These are phyloP conservation scores for Geranium brycei DNA, from an alignment of 345 rosid genomes.

Conservation along the genomic window DNA sequence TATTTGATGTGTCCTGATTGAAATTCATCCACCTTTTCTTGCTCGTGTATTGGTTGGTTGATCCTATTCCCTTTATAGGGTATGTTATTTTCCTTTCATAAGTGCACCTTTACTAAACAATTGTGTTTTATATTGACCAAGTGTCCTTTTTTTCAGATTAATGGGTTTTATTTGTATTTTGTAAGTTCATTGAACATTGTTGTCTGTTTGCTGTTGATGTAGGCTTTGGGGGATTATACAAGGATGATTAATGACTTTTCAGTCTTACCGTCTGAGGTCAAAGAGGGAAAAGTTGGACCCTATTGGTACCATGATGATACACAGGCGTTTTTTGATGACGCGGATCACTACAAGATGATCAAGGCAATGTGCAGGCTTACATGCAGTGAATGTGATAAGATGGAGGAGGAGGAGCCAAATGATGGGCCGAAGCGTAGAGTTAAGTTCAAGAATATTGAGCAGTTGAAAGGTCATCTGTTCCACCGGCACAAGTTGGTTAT, in stretches of 20 bases:
- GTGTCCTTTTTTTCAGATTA: background rate
- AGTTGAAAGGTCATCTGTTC: conserved; percentile 84
- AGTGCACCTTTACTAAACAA: background rate
- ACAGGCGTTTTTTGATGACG: conserved; percentile 74
- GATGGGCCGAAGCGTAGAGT: conserved; percentile 48
- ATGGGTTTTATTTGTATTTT: background rate
- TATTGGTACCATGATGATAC: conserved; percentile 89
- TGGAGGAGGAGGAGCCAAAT: conserved; percentile 44
- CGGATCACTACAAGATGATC: conserved; percentile 87
- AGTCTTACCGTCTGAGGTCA: conserved; percentile 60
- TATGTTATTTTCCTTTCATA: background rate
- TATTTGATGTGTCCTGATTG: too few relatives aligned
- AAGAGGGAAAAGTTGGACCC: conserved; percentile 63
- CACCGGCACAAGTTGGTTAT: conserved; percentile 67
- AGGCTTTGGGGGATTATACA: conserved; percentile 92
- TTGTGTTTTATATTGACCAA: background rate
- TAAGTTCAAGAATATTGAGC: conserved; percentile 71
- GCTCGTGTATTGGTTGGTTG: too few relatives aligned
- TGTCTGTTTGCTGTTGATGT: conserved; percentile 5
- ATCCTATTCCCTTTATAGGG: too few relatives aligned
- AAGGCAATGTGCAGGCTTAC: conserved; percentile 98
- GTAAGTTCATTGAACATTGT: background rate
- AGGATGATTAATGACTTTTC: conserved; percentile 79
- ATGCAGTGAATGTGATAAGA: conserved; percentile 67
- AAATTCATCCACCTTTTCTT: too few relatives aligned